Base-by-base conservation (phyloP, 2,329 filamentous ascomycete genomes). In the Colletotrichum sp. region DNA sequence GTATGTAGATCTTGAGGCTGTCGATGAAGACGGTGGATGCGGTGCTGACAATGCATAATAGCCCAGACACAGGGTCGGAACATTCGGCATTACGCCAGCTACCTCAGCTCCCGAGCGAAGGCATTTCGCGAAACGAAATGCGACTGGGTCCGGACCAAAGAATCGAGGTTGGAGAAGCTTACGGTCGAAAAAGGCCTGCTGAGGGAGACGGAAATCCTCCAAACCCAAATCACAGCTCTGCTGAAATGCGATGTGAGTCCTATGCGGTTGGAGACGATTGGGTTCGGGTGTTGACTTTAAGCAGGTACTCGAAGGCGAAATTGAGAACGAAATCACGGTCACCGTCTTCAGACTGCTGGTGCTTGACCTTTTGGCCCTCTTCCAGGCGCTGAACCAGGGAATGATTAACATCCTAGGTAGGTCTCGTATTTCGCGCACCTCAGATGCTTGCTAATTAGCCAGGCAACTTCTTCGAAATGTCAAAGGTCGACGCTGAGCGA, bases 381-480 rank as follows among this genome's bases (percentile, higher is more conserved):
- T 98, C 87, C 96, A 98, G 81, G 95, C 97, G 62, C 94, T 98
- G 86, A 99, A 99, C 82, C 96, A 98, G 85, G 97, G 95, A 65
- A 95, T 98, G 82, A 99, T 99, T 86, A 98, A 98, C 84, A 95
- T 99, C 75, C 88, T 99, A 73, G 95, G 96, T 97, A 88, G 78
- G 92, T 62, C 82, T 68, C 56, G 60, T 3, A 16, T 74, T 77
- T 76, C 75, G 77, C 4, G 25, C 8, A 71, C 72, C 48, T 39
- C 55, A 30, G 60, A 16, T 8, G 58, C 43, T 27, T 25, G 22
- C 64, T 71, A 32, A 78, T 76, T 70, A 43, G 28, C 36, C 77
- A 97, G 96, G 97, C 80, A 95, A 97, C 85, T 99, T 98, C 85
- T 99, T 99, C 81, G 97, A 99, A 86, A 96, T 99, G 94, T 98